These are phyloP conservation scores for Fusarium albosuccineum DNA, from an alignment of 2,329 filamentous ascomycete species.

Conservation along the genomic window DNA sequence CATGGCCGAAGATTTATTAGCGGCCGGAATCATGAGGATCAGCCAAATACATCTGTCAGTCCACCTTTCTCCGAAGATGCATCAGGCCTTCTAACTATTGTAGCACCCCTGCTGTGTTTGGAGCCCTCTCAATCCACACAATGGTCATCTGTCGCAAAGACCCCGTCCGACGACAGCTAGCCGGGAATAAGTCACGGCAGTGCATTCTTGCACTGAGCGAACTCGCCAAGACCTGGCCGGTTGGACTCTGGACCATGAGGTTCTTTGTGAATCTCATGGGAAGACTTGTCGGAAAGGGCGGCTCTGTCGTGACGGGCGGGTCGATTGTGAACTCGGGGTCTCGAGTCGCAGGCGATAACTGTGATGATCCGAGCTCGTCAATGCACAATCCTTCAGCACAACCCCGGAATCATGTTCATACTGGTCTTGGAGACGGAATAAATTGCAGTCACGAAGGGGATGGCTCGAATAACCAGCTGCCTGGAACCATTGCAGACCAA, in stretches of 20 bases:
- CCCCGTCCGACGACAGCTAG: slow-evolving; percentile 28
- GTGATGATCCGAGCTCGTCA: background rate
- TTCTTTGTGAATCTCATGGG: slow-evolving; percentile 37
- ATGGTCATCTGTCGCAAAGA: slow-evolving; percentile 36
- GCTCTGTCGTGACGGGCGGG: slow-evolving; percentile 8
- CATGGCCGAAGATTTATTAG: slow-evolving; percentile 28
- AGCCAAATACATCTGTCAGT: slow-evolving; percentile 34
- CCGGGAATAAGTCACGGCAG: slow-evolving; percentile 40
- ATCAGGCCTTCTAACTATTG: background rate
- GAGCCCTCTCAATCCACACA: slow-evolving; percentile 38
- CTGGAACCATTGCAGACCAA: background rate
- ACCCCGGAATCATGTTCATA: fast-evolving
- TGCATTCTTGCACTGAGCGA: slow-evolving; percentile 39
- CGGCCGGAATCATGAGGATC: slow-evolving; percentile 19
- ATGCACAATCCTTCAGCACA: fast-evolving
- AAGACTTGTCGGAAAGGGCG: slow-evolving; percentile 27
- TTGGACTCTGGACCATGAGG: slow-evolving; percentile 36
- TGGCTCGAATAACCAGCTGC: background rate
- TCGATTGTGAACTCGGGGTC: slow-evolving; percentile 28
- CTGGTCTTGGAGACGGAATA: background rate
- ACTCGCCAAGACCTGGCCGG: slow-evolving; percentile 36
- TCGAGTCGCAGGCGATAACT: slow-evolving; percentile 6
- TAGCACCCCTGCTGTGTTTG: slow-evolving; percentile 31
- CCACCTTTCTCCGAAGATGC: fast-evolving
- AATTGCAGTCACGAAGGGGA: background rate